These are phyloP conservation scores for Volvariella surrecta DNA, from an alignment of 1,284 basidiomycete genomes.

Conservation along the genomic window DNA sequence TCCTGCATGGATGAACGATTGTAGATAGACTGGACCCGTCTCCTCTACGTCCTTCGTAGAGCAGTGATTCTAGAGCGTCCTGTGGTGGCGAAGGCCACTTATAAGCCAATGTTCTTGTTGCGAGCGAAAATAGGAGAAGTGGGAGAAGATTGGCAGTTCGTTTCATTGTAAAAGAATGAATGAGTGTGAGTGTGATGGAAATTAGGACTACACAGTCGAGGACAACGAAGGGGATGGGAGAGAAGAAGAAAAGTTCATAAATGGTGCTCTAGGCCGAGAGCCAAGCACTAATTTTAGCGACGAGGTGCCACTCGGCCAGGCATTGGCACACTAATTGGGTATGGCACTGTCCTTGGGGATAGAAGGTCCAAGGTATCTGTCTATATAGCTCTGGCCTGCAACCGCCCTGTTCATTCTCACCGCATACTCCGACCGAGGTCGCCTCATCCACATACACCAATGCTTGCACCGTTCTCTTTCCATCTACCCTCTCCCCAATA, in stretches of 20 bases:
- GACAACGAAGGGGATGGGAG: too few relatives aligned
- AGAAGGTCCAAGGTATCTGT: conserved; percentile 30
- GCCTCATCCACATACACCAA: conserved; percentile 30
- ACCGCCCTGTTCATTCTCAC: conserved; percentile 34
- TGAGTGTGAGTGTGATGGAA: too few relatives aligned
- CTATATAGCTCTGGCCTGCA: conserved; percentile 30
- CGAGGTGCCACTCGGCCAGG: too few relatives aligned
- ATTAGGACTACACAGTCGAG: too few relatives aligned
- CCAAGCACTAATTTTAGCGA: too few relatives aligned
- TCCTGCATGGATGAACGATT: conserved; percentile 31
- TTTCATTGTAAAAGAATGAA: too few relatives aligned
- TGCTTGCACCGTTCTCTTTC: conserved; percentile 1
- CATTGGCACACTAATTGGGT: too few relatives aligned
- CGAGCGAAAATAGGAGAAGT: background rate
- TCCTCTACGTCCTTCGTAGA: conserved; percentile 31
- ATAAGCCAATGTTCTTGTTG: conserved; percentile 17
- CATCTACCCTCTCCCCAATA: conserved; percentile 6
- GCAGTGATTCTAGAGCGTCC: conserved; percentile 29
- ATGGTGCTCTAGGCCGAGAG: too few relatives aligned
- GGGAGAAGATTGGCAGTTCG: background rate
- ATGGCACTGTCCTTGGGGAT: conserved; percentile 18
- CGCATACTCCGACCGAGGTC: conserved; percentile 31
- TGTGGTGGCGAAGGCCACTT: conserved; percentile 34
- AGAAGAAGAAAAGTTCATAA: too few relatives aligned
- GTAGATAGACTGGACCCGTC: conserved; percentile 32